Conservation (phyloP, 2,329 filamentous ascomycete genomes). For the Sporothrix pallida region DNA sequence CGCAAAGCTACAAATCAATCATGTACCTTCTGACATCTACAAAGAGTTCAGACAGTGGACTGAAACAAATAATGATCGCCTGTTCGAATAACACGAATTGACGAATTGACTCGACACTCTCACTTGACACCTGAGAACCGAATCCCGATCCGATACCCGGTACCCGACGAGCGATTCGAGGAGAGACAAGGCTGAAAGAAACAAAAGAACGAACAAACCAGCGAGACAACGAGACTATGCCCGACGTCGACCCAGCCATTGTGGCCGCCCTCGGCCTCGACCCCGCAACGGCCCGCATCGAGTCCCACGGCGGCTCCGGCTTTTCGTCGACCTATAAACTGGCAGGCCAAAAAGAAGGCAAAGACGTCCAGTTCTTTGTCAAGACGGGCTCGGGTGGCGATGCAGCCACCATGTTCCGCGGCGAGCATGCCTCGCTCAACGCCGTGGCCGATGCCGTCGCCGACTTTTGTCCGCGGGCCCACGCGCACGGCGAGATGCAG, state of each 20-base stretch:
- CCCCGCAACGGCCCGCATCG: constrained; percentile 58
- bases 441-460: constrained; percentile 76
- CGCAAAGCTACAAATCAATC: not conserved
- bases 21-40: not conserved
- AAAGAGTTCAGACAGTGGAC: not conserved
- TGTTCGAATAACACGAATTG: not conserved
- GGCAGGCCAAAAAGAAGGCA: constrained; percentile 30
- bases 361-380: constrained; percentile 64
- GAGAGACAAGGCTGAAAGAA: no score
- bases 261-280: constrained; percentile 65
- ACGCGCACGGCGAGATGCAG: constrained; percentile 70
- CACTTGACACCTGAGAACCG: not conserved
- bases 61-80: not conserved
- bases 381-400: constrained; percentile 69
- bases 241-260: constrained; percentile 65
- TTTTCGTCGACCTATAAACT: constrained; percentile 67
- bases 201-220: no score
- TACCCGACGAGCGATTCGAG: not conserved
- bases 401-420: constrained; percentile 72
- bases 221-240: no score
- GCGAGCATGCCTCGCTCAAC: constrained; percentile 83
- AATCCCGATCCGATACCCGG: not conserved
- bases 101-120: not conserved
- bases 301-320: constrained; percentile 68
- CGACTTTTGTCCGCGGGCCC: constrained; percentile 74